Base-by-base conservation (phyloP, 305 asterid genomes). In the Plantago coronopus region DNA sequence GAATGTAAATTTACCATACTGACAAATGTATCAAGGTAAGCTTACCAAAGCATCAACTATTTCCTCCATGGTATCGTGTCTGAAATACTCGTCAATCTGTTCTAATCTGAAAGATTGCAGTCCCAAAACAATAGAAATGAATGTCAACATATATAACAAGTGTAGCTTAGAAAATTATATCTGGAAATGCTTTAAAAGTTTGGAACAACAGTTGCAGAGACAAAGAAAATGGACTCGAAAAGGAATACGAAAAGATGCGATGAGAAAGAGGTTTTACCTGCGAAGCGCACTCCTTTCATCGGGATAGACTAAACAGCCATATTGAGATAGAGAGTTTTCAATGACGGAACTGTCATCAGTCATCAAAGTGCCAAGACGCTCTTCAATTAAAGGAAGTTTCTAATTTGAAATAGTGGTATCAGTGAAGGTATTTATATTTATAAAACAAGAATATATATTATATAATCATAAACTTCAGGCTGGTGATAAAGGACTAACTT, bases 371-470 rank as follows among this genome's bases (percentile, higher is more conserved):
- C 95, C 95, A 49, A 94, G 83, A 21, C 95, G 95, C 59, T 90
- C 97, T 80, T 94, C 99, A 61, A 85, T 80, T 89, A 75, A 81
- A 62, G 94, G 89, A 85, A 94, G 96, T 63, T 85, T 94, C 97
- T 94, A 90, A 67, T 25, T 54, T 15, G 44, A 62, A 69, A 66
- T 50, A 67, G 47, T 21, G 53, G 10, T 54, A 54, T 64, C 56
- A 68, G 70, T 43, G 55, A 68, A 49, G 16, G 62, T 47, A 46
- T 61, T 57, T 65, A 49, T 65, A 49, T 6, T 57, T 48, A 61
- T 38, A 8, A 67, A 60, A 62, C 25, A 13, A 3, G 23, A 48
- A 56, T 12, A 67, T 40, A n/a, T n/a, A n/a, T n/a, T n/a, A n/a
- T 12, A 67, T 42, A 66, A 12, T 63, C 45, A 64, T 20, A 19